Percentiles rank a stretch among this genome's conserved stretches.
phyloP scores from a whole-genome alignment of 139 green algal species.

The Astrephomene gubernaculifera region DNA sequence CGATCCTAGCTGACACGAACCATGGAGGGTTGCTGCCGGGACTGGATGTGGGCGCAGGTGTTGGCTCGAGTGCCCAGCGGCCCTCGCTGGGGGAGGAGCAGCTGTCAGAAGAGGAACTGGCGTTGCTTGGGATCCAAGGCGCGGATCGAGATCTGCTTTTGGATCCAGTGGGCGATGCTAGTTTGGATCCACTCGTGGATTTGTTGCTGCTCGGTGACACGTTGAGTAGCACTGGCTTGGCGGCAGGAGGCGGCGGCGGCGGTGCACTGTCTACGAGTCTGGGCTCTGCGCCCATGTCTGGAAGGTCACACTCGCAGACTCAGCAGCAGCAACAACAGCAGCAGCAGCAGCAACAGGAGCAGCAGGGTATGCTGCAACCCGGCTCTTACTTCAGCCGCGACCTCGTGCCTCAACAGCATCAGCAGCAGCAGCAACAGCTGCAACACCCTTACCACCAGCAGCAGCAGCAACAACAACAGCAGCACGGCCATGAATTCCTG shows the following conservation, averaged over 20 bases:
- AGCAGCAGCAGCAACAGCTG: background rate
- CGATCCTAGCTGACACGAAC: background rate
- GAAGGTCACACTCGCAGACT: no score
- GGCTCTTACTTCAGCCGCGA: no score
- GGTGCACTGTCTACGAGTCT: background rate
- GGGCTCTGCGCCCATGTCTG: background rate
- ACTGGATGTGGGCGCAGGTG: background rate
- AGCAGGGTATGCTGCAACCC: background rate
- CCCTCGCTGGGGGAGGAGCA: background rate
- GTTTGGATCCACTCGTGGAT: constrained; percentile 26
- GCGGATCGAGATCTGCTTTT: constrained; percentile 27
- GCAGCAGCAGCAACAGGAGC: constrained; percentile 25
- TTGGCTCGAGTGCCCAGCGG: background rate
- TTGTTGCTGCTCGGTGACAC: constrained; percentile 10
- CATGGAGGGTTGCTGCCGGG: background rate
- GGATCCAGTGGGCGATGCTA: background rate
- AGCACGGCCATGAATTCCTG: no score
- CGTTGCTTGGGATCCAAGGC: constrained; percentile 37
- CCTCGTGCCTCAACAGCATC: background rate
- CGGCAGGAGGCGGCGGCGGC: background rate
- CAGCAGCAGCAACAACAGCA: constrained; percentile 40
- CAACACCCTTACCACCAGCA: background rate
- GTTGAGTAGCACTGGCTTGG: background rate
- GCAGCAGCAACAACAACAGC: background rate
- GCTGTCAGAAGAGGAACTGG: constrained; percentile 34